phyloP scores from a whole-genome alignment of 305 asterid species.

The Fraxinus xanthoxyloides region DNA sequence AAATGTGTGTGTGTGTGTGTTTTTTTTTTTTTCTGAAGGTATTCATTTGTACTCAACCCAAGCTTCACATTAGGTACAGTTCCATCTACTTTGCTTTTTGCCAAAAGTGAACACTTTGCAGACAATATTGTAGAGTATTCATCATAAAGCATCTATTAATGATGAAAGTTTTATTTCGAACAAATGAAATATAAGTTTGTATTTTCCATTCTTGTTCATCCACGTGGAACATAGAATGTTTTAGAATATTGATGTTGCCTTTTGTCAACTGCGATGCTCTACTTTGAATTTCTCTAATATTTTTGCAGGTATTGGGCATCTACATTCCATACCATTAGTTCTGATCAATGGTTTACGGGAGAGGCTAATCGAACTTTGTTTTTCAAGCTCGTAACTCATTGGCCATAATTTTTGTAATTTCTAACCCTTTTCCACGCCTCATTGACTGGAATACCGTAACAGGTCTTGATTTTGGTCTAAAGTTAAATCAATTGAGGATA shows the following conservation, averaged over 20 bases:
- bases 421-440: background rate
- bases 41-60: background rate
- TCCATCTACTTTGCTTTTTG: background rate
- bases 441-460: background rate
- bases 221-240: background rate
- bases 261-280: background rate
- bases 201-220: background rate
- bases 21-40: background rate
- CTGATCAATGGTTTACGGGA: background rate
- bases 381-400: background rate
- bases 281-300: background rate
- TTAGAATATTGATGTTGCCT: background rate
- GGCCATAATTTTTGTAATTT: background rate
- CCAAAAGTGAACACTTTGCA: background rate
- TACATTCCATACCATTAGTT: background rate
- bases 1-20: background rate
- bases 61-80: background rate
- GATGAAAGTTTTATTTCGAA: background rate
- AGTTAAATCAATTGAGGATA: background rate
- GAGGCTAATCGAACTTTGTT: background rate
- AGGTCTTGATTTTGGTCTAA: background rate
- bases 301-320: background rate
- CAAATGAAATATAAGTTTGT: background rate
- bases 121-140: background rate
- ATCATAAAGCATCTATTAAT: background rate